Conservation (phyloP, 2,329 filamentous ascomycete species). For the Dactylellina parvicollis region DNA sequence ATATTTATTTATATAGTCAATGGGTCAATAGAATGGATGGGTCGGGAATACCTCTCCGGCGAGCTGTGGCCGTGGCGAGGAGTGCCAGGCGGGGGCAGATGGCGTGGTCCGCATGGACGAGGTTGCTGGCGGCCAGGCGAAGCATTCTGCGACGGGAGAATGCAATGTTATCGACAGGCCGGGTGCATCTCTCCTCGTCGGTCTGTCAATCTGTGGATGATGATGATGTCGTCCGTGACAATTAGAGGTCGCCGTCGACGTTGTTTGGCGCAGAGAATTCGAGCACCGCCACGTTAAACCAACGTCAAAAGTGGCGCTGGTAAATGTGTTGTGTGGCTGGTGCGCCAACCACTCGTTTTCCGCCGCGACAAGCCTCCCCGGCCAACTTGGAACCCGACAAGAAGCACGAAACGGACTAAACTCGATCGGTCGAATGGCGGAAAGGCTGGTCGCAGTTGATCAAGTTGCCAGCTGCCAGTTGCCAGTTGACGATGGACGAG, state of each 20-base stretch:
- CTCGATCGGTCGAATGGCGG: neutral
- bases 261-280: slow-evolving; percentile 7
- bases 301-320: slow-evolving; percentile 2
- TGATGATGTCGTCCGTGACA: too few species aligned
- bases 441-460: neutral
- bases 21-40: neutral
- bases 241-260: neutral
- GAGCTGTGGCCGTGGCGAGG: slow-evolving; percentile 16
- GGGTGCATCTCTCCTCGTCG: slow-evolving; percentile 13
- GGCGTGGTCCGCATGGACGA: slow-evolving; percentile 39
- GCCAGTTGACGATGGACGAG: neutral
- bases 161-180: slow-evolving; percentile 27
- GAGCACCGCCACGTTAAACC: neutral
- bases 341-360: slow-evolving; percentile 25
- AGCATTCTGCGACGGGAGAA: slow-evolving; percentile 21
- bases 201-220: too few species aligned
- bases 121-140: slow-evolving; percentile 18
- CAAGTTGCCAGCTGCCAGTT: neutral
- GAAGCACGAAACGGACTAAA: neutral
- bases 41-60: slow-evolving; percentile 1
- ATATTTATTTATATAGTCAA: neutral
- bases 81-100: slow-evolving; percentile 32
- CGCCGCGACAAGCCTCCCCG: neutral
- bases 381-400: neutral
- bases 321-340: neutral